These are phyloP conservation scores for Agrocybe praecox DNA, from an alignment of 768 basidiomycete genomes.

Conservation along the genomic window DNA sequence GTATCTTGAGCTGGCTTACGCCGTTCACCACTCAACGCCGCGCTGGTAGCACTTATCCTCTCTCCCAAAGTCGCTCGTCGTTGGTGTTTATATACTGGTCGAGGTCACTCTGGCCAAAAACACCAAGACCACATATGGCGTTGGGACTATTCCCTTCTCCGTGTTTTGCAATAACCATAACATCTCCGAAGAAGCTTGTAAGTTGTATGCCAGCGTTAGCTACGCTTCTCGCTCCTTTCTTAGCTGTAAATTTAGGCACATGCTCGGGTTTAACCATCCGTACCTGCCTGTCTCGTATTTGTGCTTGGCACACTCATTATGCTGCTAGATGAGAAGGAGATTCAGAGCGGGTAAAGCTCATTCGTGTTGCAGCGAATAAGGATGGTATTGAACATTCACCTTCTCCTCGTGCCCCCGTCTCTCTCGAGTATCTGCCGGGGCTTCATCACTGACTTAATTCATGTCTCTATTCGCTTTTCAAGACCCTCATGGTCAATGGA, in stretches of 20 bases:
- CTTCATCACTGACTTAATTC: conserved; percentile 21
- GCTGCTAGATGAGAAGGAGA: conserved; percentile 37
- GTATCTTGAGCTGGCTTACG: neutral
- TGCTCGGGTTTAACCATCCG: conserved; percentile 25
- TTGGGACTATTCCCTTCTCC: conserved; percentile 33
- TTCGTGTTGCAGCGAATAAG: conserved; percentile 18
- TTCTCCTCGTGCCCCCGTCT: conserved; percentile 31
- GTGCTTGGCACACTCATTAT: conserved; percentile 37
- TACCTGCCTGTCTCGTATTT: conserved; percentile 35
- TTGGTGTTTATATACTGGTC: neutral
- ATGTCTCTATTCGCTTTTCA: conserved; percentile 18
- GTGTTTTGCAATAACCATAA: conserved; percentile 35
- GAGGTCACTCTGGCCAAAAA: conserved; percentile 16
- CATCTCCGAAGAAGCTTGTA: conserved; percentile 27
- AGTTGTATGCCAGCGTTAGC: conserved; percentile 35
- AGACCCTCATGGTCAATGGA: neutral
- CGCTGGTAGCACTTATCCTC: neutral
- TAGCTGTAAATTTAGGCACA: neutral
- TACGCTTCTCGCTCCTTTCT: conserved; percentile 30
- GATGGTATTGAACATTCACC: conserved; percentile 17
- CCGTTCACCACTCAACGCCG: neutral
- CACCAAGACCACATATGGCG: conserved; percentile 30
- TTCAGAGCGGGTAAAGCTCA: conserved; percentile 21
- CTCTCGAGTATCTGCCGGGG: conserved; percentile 30
- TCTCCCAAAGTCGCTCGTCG: neutral